Evolutionary conservation across 2,329 filamentous ascomycete genomes (phyloP), one percentile per base, ranked within the genome.

Genomic region (Colletotrichum eremochloae): DNA sequence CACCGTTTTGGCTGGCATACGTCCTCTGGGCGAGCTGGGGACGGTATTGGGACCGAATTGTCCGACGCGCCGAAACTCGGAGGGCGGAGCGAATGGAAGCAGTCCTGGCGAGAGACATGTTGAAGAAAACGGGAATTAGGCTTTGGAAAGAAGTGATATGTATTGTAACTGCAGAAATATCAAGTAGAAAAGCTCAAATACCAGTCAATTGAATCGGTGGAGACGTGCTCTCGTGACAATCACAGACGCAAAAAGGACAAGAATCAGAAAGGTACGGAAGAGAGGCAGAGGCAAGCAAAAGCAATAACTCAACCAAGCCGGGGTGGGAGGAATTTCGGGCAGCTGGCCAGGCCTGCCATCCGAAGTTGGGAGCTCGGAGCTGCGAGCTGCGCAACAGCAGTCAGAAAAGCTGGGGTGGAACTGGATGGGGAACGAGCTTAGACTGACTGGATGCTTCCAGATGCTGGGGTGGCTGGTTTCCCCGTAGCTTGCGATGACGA

Each of bases 301-400:
- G 38, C n/a, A 68, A 61, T 18, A 48, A 29, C 24, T 20, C n/a
- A 56, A 64, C 53, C 68, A 64, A 50, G 52, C 58, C 44, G 57
- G 57, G 63, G 38, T 40, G 56, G 42, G 50, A 38, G 52, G 33
- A 20, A 57, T 40, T 31, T 52, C 31, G 48, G 48, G 48, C n/a
- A 36, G 46, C 55, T 52, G 48, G 65, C 52, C 33, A 56, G 52
- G 56, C n/a, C 68, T 69, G 70, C 66, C 70, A 67, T 72, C 70
- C 70, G 70, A 70, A 72, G 66, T 72, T 55, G 65, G 42, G 70
- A 72, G 70, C 66, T 72, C 70, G 70, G 70, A 72, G 70, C 61
- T 70, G 66, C 70, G 60, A 72, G 70, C 67, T 72, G 40, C 44
- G 48, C n/a, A 63, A 44, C 44, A 60, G 24, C 68, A 29, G 20